Base-by-base conservation (phyloP, 805 yeast genomes). In the Hanseniaspora singularis region DNA sequence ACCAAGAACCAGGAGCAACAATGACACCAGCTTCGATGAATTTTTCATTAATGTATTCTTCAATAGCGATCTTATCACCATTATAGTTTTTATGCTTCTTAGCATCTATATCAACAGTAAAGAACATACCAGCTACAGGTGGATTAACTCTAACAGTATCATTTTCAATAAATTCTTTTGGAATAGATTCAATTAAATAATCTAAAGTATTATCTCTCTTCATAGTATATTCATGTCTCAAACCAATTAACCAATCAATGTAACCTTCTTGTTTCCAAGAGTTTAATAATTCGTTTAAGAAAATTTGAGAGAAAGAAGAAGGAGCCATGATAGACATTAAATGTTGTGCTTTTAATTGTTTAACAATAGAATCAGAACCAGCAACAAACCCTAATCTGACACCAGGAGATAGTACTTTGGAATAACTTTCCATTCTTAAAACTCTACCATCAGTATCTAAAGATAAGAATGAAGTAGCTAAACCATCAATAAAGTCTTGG, bases 401-500 rank as follows among this genome's bases (percentile, higher is more conserved):
- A 54, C 96, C 96, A n/a, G 96, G 96, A 3, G 96, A 95, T 43
- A 88, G 66, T 20, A 87, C 87, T 68, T 87, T 87, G 45, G 96
- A 86, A 66, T 83, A 81, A 2, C 95, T 81, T 63, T 87, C 96
- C 58, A 88, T 70, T 60, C 96, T 76, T 48, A 87, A 60, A 33
- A 87, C 96, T 61, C 96, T 76, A 41, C 96, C 96, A 53, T 88
- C 96, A 14, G 71, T 67, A 62, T 87, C 96, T 54, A 80, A 54
- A 22, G 81, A 73, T 51, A 81, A 63, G 71, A 80, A 84, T 1
- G 96, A 83, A 32, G 80, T 79, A 45, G 81, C 85, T 59, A 87
- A 67, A 5, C 80, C 73, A 46, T 69, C 61, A 51, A 83, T 50
- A 62, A 87, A 82, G 52, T 75, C 80, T 31, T 81, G 77, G 59